Evolutionary conservation across 371 early-diverging fungal species (phyloP), one percentile per base, ranked within the genome.

Genomic region (Zychaea mexicana): DNA sequence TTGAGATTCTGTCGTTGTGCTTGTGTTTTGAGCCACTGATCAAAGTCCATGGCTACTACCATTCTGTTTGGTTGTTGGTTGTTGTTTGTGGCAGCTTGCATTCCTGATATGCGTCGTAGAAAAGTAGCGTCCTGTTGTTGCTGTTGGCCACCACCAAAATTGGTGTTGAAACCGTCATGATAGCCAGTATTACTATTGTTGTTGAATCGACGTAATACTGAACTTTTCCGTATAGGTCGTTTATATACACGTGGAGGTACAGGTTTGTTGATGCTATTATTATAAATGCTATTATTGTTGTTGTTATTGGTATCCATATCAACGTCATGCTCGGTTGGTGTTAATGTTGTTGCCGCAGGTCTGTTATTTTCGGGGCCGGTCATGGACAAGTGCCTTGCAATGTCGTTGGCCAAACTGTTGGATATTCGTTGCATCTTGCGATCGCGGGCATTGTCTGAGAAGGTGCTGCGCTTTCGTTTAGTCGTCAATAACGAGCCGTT

Each of bases 381-480:
- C n/a, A 81, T 61, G 0, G 79, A 71, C 31, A 81, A 38, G 54
- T 76, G 73, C 10, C 79, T 73, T 17, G 79, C 82, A 56, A 81
- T 73, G 45, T 81, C 77, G 24, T 81, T 78, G 28, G 79, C 82
- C 22, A 81, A 56, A 39, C 45, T 76, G 15, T 66, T 62, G 1
- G 82, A 78, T 12, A 81, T 30, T n/a, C 69, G 70, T 58, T 77
- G 75, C 66, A 75, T 61, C 57, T 81, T 81, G 13, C 77, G 66
- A 54, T 81, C 79, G 21, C 72, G 68, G 15, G 58, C 63, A 46
- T 62, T 57, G 26, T 79, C 77, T 8, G 71, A 56, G 42, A 77
- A 68, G 36, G 70, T 74, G 26, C 78, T 76, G 21, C 82, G 70
- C 68, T 81, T 81, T 27, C 82, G 67, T 64, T 81, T 81, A 17